Evolutionary conservation across 768 basidiomycete genomes (phyloP), one percentile per base, ranked within the genome.

Genomic region (Trametes meyenii): DNA sequence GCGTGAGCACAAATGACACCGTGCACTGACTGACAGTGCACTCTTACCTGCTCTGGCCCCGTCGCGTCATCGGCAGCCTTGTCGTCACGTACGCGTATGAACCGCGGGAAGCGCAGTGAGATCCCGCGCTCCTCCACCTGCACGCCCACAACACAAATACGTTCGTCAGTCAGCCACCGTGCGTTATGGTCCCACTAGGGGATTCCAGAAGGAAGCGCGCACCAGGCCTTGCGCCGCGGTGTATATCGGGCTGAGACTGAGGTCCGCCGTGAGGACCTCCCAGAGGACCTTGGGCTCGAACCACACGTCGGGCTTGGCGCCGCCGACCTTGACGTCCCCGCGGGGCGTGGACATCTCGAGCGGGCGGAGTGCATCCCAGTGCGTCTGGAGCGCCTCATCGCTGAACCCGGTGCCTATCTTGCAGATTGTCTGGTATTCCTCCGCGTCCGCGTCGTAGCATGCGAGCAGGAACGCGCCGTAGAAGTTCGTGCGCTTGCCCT

Each of bases 321-420:
- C 92, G 42, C 96, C 96, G 48, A 88, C 74, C 73, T 94, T 94
- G 66, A 97, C 81, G 72, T 98, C 94, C 0, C 90, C 88, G 50
- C 92, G 83, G 54, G 83, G 81, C 58, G 86, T 88, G 19, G 77
- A 77, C 46, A 80, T 75, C 77, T 91, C 93, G 39, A 95, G 81
- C 14, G 93, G 88, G 64, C 90, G 88, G 26, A 99, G 81, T 3
- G 83, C 78, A n/a, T 90, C 85, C 74, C 89, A 90, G 69, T 96
- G 92, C 16, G 82, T 75, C 69, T 90, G 86, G 36, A 99, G 74
- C 60, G 84, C 81, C 71, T 98, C 97, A 68, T 99, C 97, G 58
- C 90, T 92, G 77, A 99, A 98, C 1, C 97, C 97, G 0, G 97
- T 99, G 10, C 97, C 97, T 66, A 99, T 97, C 74, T 99, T 99